phyloP scores from a whole-genome alignment of 768 basidiomycete genomes.

The Boletus subparvulus region DNA sequence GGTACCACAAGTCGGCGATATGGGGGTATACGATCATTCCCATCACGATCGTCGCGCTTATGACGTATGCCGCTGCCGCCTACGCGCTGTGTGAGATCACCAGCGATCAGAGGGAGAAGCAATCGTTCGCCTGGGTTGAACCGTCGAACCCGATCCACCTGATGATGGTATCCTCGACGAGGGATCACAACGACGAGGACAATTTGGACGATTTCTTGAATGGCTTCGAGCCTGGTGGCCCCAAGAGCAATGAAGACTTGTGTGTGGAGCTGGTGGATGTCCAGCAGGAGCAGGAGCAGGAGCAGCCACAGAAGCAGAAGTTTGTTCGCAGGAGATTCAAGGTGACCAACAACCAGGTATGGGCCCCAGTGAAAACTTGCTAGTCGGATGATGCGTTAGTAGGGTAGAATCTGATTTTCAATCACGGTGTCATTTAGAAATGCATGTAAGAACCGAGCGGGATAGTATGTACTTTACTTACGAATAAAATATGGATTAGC shows the following conservation, averaged over 20 bases:
- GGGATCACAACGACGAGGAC: neutral
- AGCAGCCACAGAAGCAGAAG: too few relatives aligned
- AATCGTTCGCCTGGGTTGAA: slow-evolving; percentile 1
- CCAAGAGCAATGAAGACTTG: neutral
- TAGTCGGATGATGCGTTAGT: too few relatives aligned
- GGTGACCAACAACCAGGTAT: neutral
- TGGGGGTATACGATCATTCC: slow-evolving; percentile 7
- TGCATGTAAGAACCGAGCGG: too few relatives aligned
- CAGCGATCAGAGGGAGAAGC: neutral
- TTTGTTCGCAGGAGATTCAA: slow-evolving; percentile 1
- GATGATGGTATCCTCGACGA: slow-evolving; percentile 6
- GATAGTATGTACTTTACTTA: too few relatives aligned
- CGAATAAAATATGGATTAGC: too few relatives aligned
- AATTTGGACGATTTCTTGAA: neutral
- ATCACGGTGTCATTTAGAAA: too few relatives aligned
- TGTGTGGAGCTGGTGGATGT: neutral
- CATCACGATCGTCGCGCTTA: slow-evolving; percentile 5
- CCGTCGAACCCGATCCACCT: slow-evolving; percentile 5
- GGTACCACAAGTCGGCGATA: neutral
- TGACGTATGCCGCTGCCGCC: slow-evolving; percentile 5
- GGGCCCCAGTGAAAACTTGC: neutral
- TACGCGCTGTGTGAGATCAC: slow-evolving; percentile 6
- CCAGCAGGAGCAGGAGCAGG: too few relatives aligned
- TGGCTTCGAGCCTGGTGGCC: neutral
- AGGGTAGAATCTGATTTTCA: too few relatives aligned